phyloP scores from a whole-genome alignment of 208 protist genomes.

The Leishmania gerbilli region DNA sequence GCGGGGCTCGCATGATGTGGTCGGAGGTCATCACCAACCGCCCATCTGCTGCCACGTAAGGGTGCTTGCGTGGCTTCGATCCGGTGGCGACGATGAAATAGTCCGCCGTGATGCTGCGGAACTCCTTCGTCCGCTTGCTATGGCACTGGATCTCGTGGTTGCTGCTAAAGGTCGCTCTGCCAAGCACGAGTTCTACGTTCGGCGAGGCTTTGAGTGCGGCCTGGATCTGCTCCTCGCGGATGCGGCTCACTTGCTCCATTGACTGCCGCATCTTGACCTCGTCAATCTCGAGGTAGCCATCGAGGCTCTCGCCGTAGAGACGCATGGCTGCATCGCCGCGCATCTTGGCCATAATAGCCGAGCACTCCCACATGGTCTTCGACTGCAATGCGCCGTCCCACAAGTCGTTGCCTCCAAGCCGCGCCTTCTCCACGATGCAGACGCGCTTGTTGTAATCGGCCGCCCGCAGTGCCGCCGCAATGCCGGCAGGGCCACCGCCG shows the following conservation, averaged over 20 bases:
- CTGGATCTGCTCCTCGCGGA: conserved; percentile 55
- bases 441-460: conserved; percentile 77
- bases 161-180: conserved; percentile 59
- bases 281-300: conserved; percentile 52
- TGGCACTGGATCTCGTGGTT: conserved; percentile 55
- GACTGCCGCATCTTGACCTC: conserved; percentile 57
- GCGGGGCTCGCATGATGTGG: conserved; percentile 66
- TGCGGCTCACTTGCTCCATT: conserved; percentile 42
- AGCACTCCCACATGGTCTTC: conserved; percentile 86
- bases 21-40: conserved; percentile 69
- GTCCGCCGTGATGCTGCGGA: conserved; percentile 63
- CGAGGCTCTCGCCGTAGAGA: conserved; percentile 52
- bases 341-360: conserved; percentile 47
- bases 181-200: conserved; percentile 58
- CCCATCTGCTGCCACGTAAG: conserved; percentile 53
- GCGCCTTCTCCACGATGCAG: conserved; percentile 66
- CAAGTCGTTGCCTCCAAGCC: conserved; percentile 70
- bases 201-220: conserved; percentile 39
- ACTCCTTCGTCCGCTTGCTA: conserved; percentile 49
- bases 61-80: conserved; percentile 56
- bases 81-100: conserved; percentile 86
- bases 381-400: conserved; percentile 85
- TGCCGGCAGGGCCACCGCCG: conserved; percentile 72
- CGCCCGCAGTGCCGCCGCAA: conserved; percentile 74
- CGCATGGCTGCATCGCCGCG: conserved; percentile 40